Base-by-base conservation (phyloP, 2,329 filamentous ascomycete genomes). In the Hypoxylon sp. region DNA sequence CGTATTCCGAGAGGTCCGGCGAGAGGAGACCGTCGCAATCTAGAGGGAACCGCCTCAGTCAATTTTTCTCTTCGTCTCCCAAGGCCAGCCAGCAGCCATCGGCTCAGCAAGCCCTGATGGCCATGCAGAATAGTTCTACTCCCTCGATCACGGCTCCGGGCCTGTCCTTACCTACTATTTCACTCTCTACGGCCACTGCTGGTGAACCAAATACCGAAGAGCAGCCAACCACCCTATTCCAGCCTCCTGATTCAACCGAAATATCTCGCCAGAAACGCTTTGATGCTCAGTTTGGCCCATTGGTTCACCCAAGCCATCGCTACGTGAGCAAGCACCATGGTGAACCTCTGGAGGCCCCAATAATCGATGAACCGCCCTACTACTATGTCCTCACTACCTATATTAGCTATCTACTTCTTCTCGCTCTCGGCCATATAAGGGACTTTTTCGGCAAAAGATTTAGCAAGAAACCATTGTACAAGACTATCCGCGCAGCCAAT, bases 371-470 rank as follows among this genome's bases (percentile, higher is more conserved):
- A 80, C 95, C 96, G 46, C 94, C 95, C 17, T 98, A 98, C 84
- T 98, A 95, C 85, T 98, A 93, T 83, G 89, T 99, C 76, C 88
- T 99, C 74, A 98, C 96, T 37, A 99, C 96, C 77, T 99, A 99
- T 85, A 93, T 99, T 82, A 98, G 94, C 83, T 99, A 99, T 81
- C 88, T 99, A 72, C 91, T 98, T 74, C 88, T 99, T 76, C 98
- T 99, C 79, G 90, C 96, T 72, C 95, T 98, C 72, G 96, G 96
- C 63, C 96, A 99, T 79, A 90, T 98, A 68, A 91, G 95, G 79
- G 96, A 99, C 80, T 98, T 98, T 83, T 98, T 99, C 79, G 95
- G 96, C 80, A 98, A 98, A 86, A 90, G 93, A 69, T 98, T 99
- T 82, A 92, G 91, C 78, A 89, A 94, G 80, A 89, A 92, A 78